A percentile compares a stretch with the other conserved stretches of the same genome.
Evolutionary conservation across 371 early-diverging fungal genomes (phyloP).

Genomic region (Mucor sp.): DNA sequence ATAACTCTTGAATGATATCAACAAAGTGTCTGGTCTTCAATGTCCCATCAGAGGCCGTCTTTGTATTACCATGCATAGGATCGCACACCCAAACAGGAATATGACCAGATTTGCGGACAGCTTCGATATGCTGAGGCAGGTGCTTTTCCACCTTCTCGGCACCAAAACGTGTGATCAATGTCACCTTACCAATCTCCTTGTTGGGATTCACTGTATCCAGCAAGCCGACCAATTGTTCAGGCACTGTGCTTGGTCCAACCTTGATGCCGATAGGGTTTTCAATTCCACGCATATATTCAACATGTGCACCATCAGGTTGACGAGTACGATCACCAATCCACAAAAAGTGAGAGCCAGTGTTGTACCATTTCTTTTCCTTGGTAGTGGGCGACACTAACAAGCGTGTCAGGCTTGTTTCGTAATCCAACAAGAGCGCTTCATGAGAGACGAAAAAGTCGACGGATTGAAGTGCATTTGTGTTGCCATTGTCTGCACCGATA

Average conservation of each 20-base stretch:
- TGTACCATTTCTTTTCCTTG: slow-evolving; percentile 54
- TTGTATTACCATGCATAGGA: slow-evolving; percentile 98
- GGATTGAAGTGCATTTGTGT: slow-evolving; percentile 46
- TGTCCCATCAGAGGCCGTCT: slow-evolving; percentile 69
- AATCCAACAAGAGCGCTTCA: slow-evolving; percentile 92
- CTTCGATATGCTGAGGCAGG: slow-evolving; percentile 87
- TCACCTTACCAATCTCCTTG: slow-evolving; percentile 88
- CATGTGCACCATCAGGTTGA: slow-evolving; percentile 93
- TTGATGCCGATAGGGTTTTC: slow-evolving; percentile 97
- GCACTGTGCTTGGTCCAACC: slow-evolving; percentile 90
- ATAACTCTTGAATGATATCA: slow-evolving; percentile 82
- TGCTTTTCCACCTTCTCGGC: slow-evolving; percentile 78
- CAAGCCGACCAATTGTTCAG: slow-evolving; percentile 79
- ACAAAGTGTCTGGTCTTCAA: slow-evolving; percentile 91
- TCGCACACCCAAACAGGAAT: slow-evolving; percentile 96
- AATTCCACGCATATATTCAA: slow-evolving; percentile 95
- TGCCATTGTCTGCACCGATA: slow-evolving; percentile 75
- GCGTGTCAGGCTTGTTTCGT: slow-evolving; percentile 86
- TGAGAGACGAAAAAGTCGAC: slow-evolving; percentile 95
- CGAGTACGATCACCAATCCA: slow-evolving; percentile 99
- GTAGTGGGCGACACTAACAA: slow-evolving; percentile 47
- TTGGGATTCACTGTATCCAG: slow-evolving; percentile 87
- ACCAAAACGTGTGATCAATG: slow-evolving; percentile 95
- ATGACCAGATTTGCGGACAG: slow-evolving; percentile 84
- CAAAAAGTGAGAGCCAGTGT: slow-evolving; percentile 87